These are phyloP conservation scores for Raphanus raphanistrum DNA, from an alignment of 345 rosid genomes.

Conservation along the genomic window DNA sequence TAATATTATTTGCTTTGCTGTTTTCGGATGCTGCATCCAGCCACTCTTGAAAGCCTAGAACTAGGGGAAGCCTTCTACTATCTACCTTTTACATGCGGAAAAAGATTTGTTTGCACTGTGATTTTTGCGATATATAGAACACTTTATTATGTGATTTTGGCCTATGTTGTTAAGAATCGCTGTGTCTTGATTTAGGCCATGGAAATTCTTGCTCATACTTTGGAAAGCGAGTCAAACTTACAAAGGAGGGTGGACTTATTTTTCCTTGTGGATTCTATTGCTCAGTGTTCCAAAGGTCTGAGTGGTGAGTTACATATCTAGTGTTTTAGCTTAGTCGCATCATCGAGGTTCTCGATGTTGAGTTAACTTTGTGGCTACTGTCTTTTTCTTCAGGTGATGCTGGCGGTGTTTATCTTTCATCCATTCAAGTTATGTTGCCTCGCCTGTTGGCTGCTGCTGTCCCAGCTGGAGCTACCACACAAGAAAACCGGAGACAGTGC, in stretches of 20 bases:
- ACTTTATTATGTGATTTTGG: background rate
- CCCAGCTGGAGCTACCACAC: constrained; percentile 71
- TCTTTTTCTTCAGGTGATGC: constrained; percentile 55
- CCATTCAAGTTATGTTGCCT: constrained; percentile 68
- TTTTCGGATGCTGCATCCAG: constrained; percentile 14
- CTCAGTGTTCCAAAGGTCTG: constrained; percentile 79
- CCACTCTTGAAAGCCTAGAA: constrained; percentile 2
- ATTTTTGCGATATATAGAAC: background rate
- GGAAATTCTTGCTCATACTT: constrained; percentile 60
- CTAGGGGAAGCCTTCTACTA: constrained; percentile 4
- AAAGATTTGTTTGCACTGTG: constrained; percentile 17
- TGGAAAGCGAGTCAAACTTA: constrained; percentile 79
- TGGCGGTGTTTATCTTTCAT: constrained; percentile 66
- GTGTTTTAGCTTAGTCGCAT: constrained; percentile 9
- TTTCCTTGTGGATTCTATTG: constrained; percentile 87
- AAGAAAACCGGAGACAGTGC: constrained; percentile 84
- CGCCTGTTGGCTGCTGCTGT: constrained; percentile 77
- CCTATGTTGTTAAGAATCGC: constrained; percentile 15
- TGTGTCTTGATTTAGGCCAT: constrained; percentile 51
- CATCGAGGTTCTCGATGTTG: constrained; percentile 2
- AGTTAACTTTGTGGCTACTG: constrained; percentile 11
- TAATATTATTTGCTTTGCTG: constrained; percentile 1
- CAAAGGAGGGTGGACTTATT: constrained; percentile 82
- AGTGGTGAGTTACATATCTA: constrained; percentile 53
- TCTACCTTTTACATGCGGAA: constrained; percentile 4